Conservation (phyloP, 495 filamentous ascomycete genomes). For the Chlorociboria aeruginascens region DNA sequence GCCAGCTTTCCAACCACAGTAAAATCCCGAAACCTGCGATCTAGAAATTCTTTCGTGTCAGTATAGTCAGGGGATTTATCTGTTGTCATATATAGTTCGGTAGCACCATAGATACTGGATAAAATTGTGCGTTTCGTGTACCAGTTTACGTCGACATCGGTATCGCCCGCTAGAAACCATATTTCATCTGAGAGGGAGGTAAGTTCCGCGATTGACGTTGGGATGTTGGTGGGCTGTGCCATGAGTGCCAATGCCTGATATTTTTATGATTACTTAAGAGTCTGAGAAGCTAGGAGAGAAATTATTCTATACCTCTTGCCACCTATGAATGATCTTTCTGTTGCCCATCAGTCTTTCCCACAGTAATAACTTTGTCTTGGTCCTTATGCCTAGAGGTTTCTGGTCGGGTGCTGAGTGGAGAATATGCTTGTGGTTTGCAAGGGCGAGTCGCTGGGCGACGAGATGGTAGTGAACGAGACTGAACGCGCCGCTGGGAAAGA, state of each 20-base stretch:
- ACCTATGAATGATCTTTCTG: conserved; percentile 50
- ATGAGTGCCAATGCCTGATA: conserved; percentile 75
- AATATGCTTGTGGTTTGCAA: conserved; percentile 21
- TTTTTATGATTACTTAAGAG: background rate
- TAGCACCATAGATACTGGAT: conserved; percentile 68
- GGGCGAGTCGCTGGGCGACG: conserved; percentile 40
- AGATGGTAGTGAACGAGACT: conserved; percentile 76
- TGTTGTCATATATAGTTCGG: conserved; percentile 88
- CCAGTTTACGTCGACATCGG: conserved; percentile 71
- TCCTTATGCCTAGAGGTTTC: conserved; percentile 27
- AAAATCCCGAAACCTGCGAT: conserved; percentile 61
- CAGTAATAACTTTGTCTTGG: conserved; percentile 44
- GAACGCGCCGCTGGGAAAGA: conserved; percentile 71
- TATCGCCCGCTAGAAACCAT: conserved; percentile 70
- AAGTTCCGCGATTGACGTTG: conserved; percentile 67
- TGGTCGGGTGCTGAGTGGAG: conserved; percentile 13
- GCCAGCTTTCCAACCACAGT: conserved; percentile 43
- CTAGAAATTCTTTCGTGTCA: conserved; percentile 71
- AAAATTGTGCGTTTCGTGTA: conserved; percentile 79
- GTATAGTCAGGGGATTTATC: conserved; percentile 53
- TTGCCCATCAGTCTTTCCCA: conserved; percentile 68
- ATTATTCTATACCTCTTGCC: conserved; percentile 62
- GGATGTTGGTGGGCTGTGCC: conserved; percentile 65
- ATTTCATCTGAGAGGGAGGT: conserved; percentile 79
- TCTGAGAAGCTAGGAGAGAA: background rate